These are phyloP conservation scores for Ophioceras dolichostomum DNA, from an alignment of 2,329 filamentous ascomycete genomes.

Conservation along the genomic window DNA sequence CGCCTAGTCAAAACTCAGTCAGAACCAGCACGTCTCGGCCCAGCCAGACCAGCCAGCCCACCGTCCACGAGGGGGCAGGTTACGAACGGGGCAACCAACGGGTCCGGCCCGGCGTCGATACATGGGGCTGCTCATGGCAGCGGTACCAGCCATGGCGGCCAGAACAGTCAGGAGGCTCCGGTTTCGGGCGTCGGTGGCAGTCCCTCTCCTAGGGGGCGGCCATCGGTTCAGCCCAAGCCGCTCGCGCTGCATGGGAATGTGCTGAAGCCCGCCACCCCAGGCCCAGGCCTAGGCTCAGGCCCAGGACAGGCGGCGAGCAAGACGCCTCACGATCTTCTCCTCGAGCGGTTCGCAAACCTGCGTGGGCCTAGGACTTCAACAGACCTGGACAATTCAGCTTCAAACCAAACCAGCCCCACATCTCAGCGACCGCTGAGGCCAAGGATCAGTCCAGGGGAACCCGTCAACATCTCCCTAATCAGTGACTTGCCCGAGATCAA, in stretches of 20 bases:
- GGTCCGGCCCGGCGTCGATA: too few species aligned
- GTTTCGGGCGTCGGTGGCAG: too few species aligned
- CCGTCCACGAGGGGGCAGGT: not conserved
- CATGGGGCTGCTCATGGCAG: too few species aligned
- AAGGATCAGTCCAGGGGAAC: not conserved
- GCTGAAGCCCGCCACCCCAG: conserved; percentile 24
- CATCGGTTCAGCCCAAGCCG: conserved; percentile 53
- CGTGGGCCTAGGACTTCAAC: conserved; percentile 26
- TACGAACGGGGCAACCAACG: not conserved
- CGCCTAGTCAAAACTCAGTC: too few species aligned
- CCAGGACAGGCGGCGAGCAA: conserved; percentile 15
- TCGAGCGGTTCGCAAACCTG: conserved; percentile 44
- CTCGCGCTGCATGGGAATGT: conserved; percentile 51
- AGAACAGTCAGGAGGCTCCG: not conserved
- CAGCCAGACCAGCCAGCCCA: conserved; percentile 7
- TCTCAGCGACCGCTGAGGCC: conserved; percentile 24
- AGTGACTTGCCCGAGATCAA: conserved; percentile 41
- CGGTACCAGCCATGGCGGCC: not conserved
- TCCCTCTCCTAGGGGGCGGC: conserved; percentile 17
- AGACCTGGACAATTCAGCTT: conserved; percentile 34
- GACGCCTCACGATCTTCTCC: conserved; percentile 37
- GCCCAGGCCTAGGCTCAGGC: too few species aligned
- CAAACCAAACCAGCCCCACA: conserved; percentile 6
- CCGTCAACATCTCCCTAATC: not conserved
- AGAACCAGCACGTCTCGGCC: too few species aligned